Base-by-base conservation (phyloP, 805 yeast genomes). In the Candida gorgasii region DNA sequence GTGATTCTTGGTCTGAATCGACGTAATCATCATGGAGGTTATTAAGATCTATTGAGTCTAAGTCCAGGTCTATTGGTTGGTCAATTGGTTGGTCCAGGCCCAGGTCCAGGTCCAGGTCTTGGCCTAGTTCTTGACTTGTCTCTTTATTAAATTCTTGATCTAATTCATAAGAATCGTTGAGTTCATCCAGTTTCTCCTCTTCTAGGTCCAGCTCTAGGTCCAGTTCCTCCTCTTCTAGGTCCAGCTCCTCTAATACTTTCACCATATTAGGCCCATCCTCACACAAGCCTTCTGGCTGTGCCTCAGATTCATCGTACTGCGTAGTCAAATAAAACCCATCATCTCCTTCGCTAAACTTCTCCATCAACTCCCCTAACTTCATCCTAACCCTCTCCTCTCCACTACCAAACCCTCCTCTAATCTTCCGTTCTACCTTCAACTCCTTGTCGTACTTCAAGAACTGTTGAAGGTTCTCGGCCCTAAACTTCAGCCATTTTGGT, bases 351-450 rank as follows among this genome's bases (percentile, higher is more conserved):
- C 56, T 42, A 19, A 82, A 51, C 45, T 61, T 65, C 0, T 59
- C 54, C 40, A 82, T 57, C 36, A 85, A 70, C 14, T 79, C 78
- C 0, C 54, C 53, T 45, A 84, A 68, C 2, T 63, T 58, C 78
- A 82, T 71, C 42, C 70, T 69, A 12, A 71, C 58, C 48, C 89
- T 64, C 42, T 67, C 65, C 15, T 68, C 67, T 1, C 89, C 89
- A 35, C 82, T 75, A 1, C 92, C 92, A 61, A 78, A 85, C 2
- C 90, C 90, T 36, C 81, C 44, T 32, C 69, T 60, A 11, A 60
- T 57, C 51, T 79, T 78, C 48, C 72, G 72, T 53, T 85, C 92
- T 13, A 84, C 80, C 49, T 81, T 78, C 27, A 84, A 54, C 2
- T 46, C 49, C 1, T 51, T 61, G 8, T 66, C 57, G 34, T 63